phyloP scores from a whole-genome alignment of 176 grass and related monocot genomes.

The Typha latifolia region DNA sequence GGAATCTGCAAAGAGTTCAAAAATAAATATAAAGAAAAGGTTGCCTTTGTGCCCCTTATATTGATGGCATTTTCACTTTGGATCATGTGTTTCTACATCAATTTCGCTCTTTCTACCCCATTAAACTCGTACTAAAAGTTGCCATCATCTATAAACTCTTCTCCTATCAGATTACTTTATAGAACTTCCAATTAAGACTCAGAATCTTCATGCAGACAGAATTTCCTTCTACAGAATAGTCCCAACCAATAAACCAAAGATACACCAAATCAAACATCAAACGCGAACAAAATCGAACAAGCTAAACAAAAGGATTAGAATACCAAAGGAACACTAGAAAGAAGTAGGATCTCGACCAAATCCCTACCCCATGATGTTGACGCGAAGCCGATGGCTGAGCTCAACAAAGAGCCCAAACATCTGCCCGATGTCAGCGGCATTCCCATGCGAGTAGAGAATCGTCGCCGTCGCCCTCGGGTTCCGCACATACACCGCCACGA shows the following conservation, averaged over 20 bases:
- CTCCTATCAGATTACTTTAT: too few relatives aligned
- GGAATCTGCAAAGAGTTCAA: too few relatives aligned
- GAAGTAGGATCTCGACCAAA: neutral
- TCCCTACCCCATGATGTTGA: constrained; percentile 51
- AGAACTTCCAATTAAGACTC: too few relatives aligned
- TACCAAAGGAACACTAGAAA: neutral
- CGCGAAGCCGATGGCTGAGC: constrained; percentile 51
- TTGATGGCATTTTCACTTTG: neutral
- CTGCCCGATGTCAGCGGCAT: constrained; percentile 62
- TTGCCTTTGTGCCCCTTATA: neutral
- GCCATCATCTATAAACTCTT: neutral
- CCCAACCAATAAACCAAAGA: neutral
- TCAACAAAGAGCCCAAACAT: constrained; percentile 60
- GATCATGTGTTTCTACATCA: neutral
- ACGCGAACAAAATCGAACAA: neutral
- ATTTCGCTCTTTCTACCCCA: neutral
- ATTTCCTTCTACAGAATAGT: neutral
- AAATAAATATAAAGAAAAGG: neutral
- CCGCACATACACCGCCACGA: constrained; percentile 49
- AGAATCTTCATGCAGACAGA: neutral
- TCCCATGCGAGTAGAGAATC: constrained; percentile 65
- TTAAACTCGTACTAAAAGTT: neutral
- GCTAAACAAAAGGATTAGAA: neutral
- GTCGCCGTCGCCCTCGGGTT: constrained; percentile 46
- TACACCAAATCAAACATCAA: neutral